A percentile compares a stretch with the other conserved stretches of the same genome.
phyloP scores from a whole-genome alignment of 352 stramenopile species.

The Globisporangium spiculum region DNA sequence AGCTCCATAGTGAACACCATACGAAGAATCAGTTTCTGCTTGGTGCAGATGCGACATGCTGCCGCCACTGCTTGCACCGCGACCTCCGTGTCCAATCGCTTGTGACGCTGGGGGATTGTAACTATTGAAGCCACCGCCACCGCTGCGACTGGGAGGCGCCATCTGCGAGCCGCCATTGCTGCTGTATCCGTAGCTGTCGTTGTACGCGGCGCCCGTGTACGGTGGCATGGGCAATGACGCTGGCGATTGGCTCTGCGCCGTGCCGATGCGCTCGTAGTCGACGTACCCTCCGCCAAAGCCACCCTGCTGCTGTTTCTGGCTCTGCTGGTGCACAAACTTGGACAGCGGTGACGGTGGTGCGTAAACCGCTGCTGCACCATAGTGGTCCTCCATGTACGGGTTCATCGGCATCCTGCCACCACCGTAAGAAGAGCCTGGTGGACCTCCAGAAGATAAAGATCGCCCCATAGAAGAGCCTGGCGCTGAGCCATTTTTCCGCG shows the following conservation, averaged over 20 bases:
- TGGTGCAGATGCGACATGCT: conserved; percentile 11
- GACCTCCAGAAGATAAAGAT: conserved; percentile 1
- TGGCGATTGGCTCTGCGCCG: conserved; percentile 15
- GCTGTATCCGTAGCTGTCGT: background rate
- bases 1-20: background rate
- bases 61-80: background rate
- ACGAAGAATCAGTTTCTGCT: conserved; percentile 10
- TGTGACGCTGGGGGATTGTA: background rate
- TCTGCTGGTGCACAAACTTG: conserved; percentile 72
- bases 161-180: background rate
- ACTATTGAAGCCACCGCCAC: background rate
- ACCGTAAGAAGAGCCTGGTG: conserved; percentile 15
- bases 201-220: background rate
- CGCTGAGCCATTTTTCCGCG: conserved; percentile 37
- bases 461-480: background rate
- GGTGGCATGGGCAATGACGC: background rate
- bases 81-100: background rate
- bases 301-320: conserved; percentile 13
- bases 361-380: conserved; percentile 8
- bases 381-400: conserved; percentile 10
- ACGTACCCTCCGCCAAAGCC: background rate
- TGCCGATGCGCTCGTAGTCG: conserved; percentile 24
- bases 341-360: conserved; percentile 58
- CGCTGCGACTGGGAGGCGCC: conserved; percentile 12
- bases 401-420: conserved; percentile 12